Base-by-base conservation (phyloP, 495 filamentous ascomycete genomes). In the Penicillium daleae region DNA sequence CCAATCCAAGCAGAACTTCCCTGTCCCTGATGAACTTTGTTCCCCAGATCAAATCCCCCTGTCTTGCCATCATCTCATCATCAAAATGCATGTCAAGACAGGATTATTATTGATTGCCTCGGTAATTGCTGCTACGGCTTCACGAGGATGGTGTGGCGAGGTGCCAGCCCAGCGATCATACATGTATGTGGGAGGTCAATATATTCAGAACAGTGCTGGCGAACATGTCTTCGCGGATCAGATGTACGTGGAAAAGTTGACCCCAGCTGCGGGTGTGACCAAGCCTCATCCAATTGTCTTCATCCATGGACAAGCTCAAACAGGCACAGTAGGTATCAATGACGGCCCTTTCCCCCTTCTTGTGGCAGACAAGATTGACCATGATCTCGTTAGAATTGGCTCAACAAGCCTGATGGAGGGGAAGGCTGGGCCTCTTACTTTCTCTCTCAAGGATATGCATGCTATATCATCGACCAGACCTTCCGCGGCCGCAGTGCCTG, bases 221-320 rank as follows among this genome's bases (percentile, higher is more conserved):
- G 61, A 70, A 10, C 74, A 81, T 64, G 57, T 78, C 10, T 70
- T 80, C 50, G 68, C 73, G 24, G 78, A 78, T 42, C 82, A 85
- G 73, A 84, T 85, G 72, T 85, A 86, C 66, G 83, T 86, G n/a
- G 84, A 87, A 71, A 75, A 79, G 42, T 66, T 87, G 42, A 71
- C 69, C 13, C 83, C 83, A 0, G 10, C 44, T 6, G 60, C 12
- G 15, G 64, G 61, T 6, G 51, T 32, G 32, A 32, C 62, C 51
- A 57, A 73, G 62, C 61, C 67, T 5, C 72, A 75, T 61, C 85
- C 84, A 1, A 68, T 87, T 21, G 67, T 87, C 46, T 79, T 86
- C 53, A 77, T 85, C 42, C 83, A 86, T 53, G 85, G 83, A 8
- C 72, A 70, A 29, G 78, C 72, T n/a, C 79, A 85, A 56, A 81